Evolutionary conservation across 2,329 filamentous ascomycete species (phyloP).

Genomic region (Trichophyton rubrum): DNA sequence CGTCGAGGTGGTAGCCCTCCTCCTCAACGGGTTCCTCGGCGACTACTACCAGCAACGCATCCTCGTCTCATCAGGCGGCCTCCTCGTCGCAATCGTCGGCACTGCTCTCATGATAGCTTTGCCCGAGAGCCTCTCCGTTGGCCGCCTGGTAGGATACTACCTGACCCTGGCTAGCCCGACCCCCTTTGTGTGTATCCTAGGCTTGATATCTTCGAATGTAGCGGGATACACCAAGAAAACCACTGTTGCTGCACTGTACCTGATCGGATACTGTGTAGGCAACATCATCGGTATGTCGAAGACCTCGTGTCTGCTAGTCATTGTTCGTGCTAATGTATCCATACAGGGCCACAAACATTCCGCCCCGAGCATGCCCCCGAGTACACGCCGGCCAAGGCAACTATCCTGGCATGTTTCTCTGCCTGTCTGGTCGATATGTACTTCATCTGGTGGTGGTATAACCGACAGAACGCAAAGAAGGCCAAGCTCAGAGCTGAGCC

Average conservation of each 20-base stretch:
- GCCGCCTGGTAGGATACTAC: constrained; percentile 53
- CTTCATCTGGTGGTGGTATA: constrained; percentile 53
- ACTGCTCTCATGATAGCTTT: constrained; percentile 54
- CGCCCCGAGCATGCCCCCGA: constrained; percentile 40
- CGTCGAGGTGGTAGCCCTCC: constrained; percentile 48
- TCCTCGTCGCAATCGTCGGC: constrained; percentile 45
- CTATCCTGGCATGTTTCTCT: constrained; percentile 19
- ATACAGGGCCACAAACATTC: constrained; percentile 41
- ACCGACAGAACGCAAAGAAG: constrained; percentile 48
- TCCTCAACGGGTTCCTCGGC: constrained; percentile 45
- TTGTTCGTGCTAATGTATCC: not conserved
- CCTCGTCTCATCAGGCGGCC: constrained; percentile 41
- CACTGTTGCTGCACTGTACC: constrained; percentile 38
- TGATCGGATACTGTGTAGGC: constrained; percentile 39
- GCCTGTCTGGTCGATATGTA: constrained; percentile 38
- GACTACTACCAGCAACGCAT: constrained; percentile 46
- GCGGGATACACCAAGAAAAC: constrained; percentile 44
- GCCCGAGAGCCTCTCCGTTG: constrained; percentile 44
- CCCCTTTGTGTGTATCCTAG: constrained; percentile 51
- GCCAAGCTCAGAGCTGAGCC: constrained; percentile 39
- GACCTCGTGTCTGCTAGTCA: not conserved
- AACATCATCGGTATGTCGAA: constrained; percentile 42
- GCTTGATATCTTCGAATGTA: constrained; percentile 50
- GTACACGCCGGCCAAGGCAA: constrained; percentile 23
- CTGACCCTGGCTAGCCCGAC: constrained; percentile 49